These are phyloP conservation scores for Cercospora zeae-maydis DNA, from an alignment of 2,329 filamentous ascomycete genomes.

Conservation along the genomic window DNA sequence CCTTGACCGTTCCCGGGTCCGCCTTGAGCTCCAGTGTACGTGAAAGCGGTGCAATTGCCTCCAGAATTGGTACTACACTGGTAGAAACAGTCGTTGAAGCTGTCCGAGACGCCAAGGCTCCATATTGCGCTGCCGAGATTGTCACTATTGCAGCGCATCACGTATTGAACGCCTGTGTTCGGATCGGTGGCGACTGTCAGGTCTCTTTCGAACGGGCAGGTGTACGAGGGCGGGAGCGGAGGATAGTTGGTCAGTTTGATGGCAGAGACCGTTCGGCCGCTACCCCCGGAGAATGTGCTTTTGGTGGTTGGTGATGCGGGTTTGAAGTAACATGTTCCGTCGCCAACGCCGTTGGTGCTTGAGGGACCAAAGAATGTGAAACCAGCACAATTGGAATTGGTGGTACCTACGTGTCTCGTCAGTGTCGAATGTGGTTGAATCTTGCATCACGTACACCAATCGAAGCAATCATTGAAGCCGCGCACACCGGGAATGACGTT, in stretches of 20 bases:
- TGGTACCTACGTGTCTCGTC: background rate
- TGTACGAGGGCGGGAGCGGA: conserved; percentile 6
- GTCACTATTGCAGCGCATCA: conserved; percentile 2
- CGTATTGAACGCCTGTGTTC: conserved; percentile 5
- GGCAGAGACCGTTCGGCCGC: background rate
- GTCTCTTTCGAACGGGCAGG: conserved; percentile 4
- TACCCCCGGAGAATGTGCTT: background rate
- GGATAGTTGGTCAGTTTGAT: conserved; percentile 3
- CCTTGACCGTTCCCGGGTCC: background rate
- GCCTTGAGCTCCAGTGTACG: background rate
- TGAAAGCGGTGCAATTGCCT: conserved; percentile 10
- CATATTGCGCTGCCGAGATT: background rate
- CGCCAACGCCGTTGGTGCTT: background rate
- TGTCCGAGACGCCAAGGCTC: background rate
- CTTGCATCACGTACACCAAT: background rate
- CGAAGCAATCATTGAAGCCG: conserved; percentile 1
- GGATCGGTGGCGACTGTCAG: background rate
- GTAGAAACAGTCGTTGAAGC: conserved; percentile 11
- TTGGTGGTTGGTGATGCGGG: background rate
- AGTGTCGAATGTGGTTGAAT: background rate
- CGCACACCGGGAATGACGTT: background rate
- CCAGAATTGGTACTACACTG: background rate
- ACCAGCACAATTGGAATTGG: background rate
- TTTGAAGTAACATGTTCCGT: conserved; percentile 1
- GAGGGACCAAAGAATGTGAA: background rate